These are phyloP conservation scores for Hypoxylon cercidicola DNA, from an alignment of 495 filamentous ascomycete genomes.

Conservation along the genomic window DNA sequence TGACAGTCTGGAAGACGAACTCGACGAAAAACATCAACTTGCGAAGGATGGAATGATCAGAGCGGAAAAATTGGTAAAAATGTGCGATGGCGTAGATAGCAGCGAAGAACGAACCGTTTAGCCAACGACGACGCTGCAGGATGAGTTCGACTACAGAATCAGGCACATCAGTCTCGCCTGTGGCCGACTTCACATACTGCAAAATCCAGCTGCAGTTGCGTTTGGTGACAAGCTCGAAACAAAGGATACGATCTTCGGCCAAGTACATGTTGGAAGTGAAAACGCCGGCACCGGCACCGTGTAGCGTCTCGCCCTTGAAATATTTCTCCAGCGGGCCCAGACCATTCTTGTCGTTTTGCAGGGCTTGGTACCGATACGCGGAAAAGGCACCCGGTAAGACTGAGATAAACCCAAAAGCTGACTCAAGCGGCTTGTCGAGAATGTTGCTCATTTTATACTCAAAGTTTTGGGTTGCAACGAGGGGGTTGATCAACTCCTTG, in stretches of 20 bases:
- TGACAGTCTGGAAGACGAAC: conserved; percentile 92
- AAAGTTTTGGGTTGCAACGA: conserved; percentile 98
- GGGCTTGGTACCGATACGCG: conserved; percentile 90
- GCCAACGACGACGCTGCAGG: conserved; percentile 93
- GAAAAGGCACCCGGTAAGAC: conserved; percentile 98
- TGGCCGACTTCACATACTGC: conserved; percentile 97
- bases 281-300: conserved; percentile 92
- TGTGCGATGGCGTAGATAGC: conserved; percentile 95
- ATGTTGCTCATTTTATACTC: conserved; percentile 99
- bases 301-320: conserved; percentile 97
- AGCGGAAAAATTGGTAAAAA: conserved; percentile 93
- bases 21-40: conserved; percentile 92
- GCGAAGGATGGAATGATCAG: conserved; percentile 85
- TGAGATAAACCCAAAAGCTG: conserved; percentile 96
- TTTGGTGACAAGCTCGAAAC: conserved; percentile 98
- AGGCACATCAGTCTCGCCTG: conserved; percentile 97
- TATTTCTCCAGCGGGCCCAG: conserved; percentile 95
- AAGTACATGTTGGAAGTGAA: conserved; percentile 99
- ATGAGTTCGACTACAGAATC: conserved; percentile 95
- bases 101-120: conserved; percentile 99
- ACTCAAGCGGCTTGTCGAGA: conserved; percentile 96
- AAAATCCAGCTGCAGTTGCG: conserved; percentile 96
- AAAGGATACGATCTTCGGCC: conserved; percentile 98
- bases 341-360: conserved; percentile 96
- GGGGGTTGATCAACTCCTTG: conserved; percentile 89